Conservation (phyloP, 306 rosid species). For the Quercus cerris region DNA sequence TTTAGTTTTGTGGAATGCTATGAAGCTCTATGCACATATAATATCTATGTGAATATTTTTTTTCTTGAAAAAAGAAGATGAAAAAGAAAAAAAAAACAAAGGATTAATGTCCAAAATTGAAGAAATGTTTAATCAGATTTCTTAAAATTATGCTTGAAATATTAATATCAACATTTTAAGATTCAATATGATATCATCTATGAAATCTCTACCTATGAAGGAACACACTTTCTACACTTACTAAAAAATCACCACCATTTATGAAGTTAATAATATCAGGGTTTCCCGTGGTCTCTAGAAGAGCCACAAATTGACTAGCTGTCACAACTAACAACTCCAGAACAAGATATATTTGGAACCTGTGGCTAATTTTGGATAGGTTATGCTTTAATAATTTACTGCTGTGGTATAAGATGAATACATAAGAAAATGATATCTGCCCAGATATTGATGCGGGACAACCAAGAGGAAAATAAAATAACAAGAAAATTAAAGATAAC, state of each 20-base stretch:
- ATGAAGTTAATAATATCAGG: slow-evolving; percentile 24
- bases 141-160: no score
- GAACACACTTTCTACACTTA: slow-evolving; percentile 23
- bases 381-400: slow-evolving; percentile 30
- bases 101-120: not conserved
- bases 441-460: no score
- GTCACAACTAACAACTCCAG: slow-evolving; percentile 39
- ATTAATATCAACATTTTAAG: no score
- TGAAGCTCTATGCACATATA: not conserved
- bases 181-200: not conserved
- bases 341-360: slow-evolving; percentile 44
- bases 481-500: no score
- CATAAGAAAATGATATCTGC: not conserved
- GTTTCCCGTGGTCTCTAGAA: slow-evolving; percentile 36
- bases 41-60: not conserved
- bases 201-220: not conserved
- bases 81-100: no score
- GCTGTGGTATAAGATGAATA: no score
- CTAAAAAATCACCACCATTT: slow-evolving; percentile 45
- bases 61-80: not conserved
- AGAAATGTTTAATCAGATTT: no score
- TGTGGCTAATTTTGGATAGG: slow-evolving; percentile 51
- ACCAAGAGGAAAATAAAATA: no score
- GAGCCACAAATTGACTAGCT: slow-evolving; percentile 32
- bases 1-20: not conserved